Percentiles rank a stretch among this genome's conserved stretches.
Evolutionary conservation across 306 rosid genomes (phyloP).

Genomic region (Prosopis cineraria): DNA sequence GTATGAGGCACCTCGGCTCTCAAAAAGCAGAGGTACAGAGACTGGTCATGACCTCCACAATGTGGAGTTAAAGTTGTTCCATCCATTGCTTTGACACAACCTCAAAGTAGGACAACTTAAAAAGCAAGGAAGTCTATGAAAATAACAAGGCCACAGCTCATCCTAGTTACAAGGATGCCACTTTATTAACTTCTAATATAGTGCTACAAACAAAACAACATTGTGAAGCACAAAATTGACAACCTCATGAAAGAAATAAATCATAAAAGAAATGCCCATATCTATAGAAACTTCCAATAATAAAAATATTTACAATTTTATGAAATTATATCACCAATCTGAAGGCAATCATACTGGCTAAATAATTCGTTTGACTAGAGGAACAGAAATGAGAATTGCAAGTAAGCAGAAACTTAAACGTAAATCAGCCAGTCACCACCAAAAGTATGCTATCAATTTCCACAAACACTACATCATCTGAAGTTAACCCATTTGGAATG

Average conservation of each 20-base stretch:
- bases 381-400: not conserved
- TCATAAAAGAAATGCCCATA: not conserved
- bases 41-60: slow-evolving; percentile 27
- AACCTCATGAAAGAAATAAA: not conserved
- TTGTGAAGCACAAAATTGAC: not conserved
- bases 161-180: slow-evolving; percentile 18
- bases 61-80: slow-evolving; percentile 13
- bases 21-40: slow-evolving; percentile 21
- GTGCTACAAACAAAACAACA: not conserved
- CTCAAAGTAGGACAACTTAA: slow-evolving; percentile 14
- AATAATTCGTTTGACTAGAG: not conserved
- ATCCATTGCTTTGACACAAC: slow-evolving; percentile 15
- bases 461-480: not conserved
- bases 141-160: slow-evolving; percentile 20
- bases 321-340: not conserved
- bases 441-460: not conserved
- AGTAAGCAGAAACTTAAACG: not conserved
- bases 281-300: not conserved
- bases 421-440: not conserved
- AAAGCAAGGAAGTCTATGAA: slow-evolving; percentile 12
- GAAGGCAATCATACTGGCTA: not conserved
- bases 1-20: slow-evolving; percentile 22
- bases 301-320: not conserved
- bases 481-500: not conserved
- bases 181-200: not conserved